Percentiles rank a stretch among this genome's conserved stretches.
Conservation (phyloP, 2,329 filamentous ascomycete genomes). For the Talaromyces islandicus region DNA sequence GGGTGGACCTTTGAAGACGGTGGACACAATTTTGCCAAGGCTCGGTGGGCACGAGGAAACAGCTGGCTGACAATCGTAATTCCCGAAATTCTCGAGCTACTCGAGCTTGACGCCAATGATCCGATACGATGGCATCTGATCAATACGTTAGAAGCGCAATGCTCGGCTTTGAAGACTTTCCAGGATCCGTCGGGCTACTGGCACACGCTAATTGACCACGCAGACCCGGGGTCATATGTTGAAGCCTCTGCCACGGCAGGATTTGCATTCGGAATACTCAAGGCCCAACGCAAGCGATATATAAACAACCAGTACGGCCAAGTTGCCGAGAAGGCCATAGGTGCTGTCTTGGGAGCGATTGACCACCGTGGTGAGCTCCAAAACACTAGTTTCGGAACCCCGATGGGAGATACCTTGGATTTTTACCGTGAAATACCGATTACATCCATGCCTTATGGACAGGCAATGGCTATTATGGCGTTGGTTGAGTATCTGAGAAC, state of each 20-base stretch:
- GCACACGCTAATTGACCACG: slow-evolving; percentile 67
- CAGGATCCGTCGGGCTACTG: slow-evolving; percentile 63
- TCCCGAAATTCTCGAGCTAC: slow-evolving; percentile 70
- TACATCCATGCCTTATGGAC: slow-evolving; percentile 79
- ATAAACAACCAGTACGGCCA: slow-evolving; percentile 56
- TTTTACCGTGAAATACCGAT: slow-evolving; percentile 71
- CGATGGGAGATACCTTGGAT: slow-evolving; percentile 66
- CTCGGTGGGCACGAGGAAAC: slow-evolving; percentile 52
- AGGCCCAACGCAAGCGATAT: slow-evolving; percentile 65
- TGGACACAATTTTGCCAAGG: slow-evolving; percentile 54
- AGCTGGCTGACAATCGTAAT: slow-evolving; percentile 77
- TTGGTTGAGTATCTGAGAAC: slow-evolving; percentile 66
- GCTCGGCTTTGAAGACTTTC: slow-evolving; percentile 54
- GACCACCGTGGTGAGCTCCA: slow-evolving; percentile 62
- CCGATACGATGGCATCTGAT: slow-evolving; percentile 50
- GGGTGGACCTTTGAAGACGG: slow-evolving; percentile 71
- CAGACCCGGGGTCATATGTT: slow-evolving; percentile 59
- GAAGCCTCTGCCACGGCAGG: slow-evolving; percentile 75
- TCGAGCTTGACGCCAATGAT: slow-evolving; percentile 56
- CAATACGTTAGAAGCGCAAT: slow-evolving; percentile 61
- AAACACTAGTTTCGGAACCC: slow-evolving; percentile 73
- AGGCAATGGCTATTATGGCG: slow-evolving; percentile 80
- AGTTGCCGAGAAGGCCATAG: slow-evolving; percentile 59
- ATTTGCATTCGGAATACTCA: slow-evolving; percentile 74
- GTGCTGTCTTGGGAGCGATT: slow-evolving; percentile 61